A percentile compares a stretch with the other conserved stretches of the same genome.
phyloP scores from a whole-genome alignment of 2,329 filamentous ascomycete genomes.

The Zasmidium citrigriseum region DNA sequence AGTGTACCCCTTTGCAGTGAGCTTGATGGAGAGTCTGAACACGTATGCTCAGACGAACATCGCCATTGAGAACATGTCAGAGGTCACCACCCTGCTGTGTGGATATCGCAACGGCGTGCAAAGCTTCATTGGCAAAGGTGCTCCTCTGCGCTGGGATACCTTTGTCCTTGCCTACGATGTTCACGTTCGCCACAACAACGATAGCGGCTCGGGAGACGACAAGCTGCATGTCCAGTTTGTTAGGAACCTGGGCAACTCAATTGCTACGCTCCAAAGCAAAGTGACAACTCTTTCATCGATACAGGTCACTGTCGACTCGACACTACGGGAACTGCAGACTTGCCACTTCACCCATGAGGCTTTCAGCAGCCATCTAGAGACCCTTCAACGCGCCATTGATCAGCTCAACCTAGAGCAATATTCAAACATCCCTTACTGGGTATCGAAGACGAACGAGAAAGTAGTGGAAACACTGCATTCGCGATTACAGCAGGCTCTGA shows the following conservation, averaged over 20 bases:
- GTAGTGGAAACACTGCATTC: constrained; percentile 78
- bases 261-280: constrained; percentile 86
- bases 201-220: constrained; percentile 30
- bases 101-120: constrained; percentile 93
- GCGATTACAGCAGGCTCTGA: constrained; percentile 82
- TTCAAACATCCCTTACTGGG: constrained; percentile 89
- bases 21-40: constrained; percentile 97
- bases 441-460: constrained; percentile 79
- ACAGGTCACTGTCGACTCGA: constrained; percentile 78
- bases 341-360: constrained; percentile 80
- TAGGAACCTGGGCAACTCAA: constrained; percentile 83
- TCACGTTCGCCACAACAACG: constrained; percentile 66
- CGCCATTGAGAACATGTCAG: constrained; percentile 80
- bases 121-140: constrained; percentile 76
- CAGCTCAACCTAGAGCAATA: constrained; percentile 96
- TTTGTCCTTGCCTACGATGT: constrained; percentile 97
- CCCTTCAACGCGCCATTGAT: constrained; percentile 89
- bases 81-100: constrained; percentile 82
- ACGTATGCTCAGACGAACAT: constrained; percentile 87
- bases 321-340: constrained; percentile 76
- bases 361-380: constrained; percentile 78
- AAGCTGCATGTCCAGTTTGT: constrained; percentile 85
- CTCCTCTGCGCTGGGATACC: constrained; percentile 93
- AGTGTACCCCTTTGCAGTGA: constrained; percentile 96
- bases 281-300: constrained; percentile 76